Evolutionary conservation across 2,329 filamentous ascomycete species (phyloP).

Genomic region (Epichloe scottii): DNA sequence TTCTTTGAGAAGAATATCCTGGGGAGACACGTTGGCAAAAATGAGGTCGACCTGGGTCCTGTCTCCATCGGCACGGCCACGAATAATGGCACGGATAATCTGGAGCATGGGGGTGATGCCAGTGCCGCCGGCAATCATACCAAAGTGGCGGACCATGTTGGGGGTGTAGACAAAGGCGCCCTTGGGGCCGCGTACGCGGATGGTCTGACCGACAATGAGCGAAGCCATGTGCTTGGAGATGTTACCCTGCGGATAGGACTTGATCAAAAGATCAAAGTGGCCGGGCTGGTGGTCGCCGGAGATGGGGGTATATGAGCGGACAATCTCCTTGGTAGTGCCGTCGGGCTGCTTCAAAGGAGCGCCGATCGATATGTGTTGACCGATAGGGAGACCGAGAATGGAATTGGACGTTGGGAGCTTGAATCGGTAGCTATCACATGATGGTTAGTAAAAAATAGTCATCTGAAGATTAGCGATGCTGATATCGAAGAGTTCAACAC

Average conservation of each 20-base stretch:
- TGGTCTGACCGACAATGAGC: constrained; percentile 70
- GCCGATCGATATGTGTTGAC: constrained; percentile 95
- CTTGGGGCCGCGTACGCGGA: constrained; percentile 89
- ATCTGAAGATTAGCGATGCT: neutral
- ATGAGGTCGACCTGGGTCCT: constrained; percentile 85
- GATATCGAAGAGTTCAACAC: neutral
- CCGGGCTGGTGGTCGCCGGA: constrained; percentile 81
- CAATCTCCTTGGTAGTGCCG: constrained; percentile 68
- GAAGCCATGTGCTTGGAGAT: constrained; percentile 88
- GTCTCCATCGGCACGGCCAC: constrained; percentile 67
- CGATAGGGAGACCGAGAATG: constrained; percentile 92
- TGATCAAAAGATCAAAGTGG: constrained; percentile 93
- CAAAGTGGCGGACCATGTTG: constrained; percentile 92
- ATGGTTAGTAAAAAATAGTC: neutral
- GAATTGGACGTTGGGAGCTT: constrained; percentile 62
- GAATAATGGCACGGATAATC: constrained; percentile 80
- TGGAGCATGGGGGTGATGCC: constrained; percentile 99
- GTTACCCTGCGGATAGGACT: constrained; percentile 94
- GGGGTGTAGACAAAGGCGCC: constrained; percentile 95
- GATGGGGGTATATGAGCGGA: constrained; percentile 86
- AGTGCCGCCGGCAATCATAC: constrained; percentile 95
- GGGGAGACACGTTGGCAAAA: constrained; percentile 88
- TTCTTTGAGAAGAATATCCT: constrained; percentile 88
- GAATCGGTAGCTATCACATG: constrained; percentile 72
- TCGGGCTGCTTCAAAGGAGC: constrained; percentile 56